Conservation (phyloP, 2,329 filamentous ascomycete genomes). For the Xylaria sp. region DNA sequence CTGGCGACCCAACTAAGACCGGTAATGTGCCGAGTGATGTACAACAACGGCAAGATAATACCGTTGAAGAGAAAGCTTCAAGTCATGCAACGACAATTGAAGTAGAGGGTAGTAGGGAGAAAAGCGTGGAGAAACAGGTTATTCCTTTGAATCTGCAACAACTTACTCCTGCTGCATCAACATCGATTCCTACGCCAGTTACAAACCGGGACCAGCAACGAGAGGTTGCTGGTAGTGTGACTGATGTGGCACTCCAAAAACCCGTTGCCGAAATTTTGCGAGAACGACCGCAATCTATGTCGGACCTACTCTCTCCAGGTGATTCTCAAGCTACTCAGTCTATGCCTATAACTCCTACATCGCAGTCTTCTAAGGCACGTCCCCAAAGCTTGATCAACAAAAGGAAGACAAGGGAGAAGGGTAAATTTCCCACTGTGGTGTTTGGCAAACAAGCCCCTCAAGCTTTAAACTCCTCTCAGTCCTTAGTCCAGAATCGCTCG, state of each 20-base stretch:
- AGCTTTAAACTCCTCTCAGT: conserved; percentile 57
- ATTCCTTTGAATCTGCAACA: conserved; percentile 3
- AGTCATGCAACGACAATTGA: not conserved
- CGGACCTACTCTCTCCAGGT: conserved; percentile 29
- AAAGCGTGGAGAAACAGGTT: conserved; percentile 5
- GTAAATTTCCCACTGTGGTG: conserved; percentile 77
- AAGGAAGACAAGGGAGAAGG: conserved; percentile 68
- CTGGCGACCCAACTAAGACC: not conserved
- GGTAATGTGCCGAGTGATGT: not conserved
- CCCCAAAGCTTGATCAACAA: conserved; percentile 55
- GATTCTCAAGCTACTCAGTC: conserved; percentile 38
- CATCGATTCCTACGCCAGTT: conserved; percentile 9
- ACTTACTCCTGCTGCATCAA: not conserved
- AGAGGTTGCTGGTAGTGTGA: conserved; percentile 31
- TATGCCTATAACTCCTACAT: conserved; percentile 46
- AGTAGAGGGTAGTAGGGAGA: not conserved
- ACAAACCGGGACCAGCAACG: conserved; percentile 9
- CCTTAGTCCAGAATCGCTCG: conserved; percentile 53
- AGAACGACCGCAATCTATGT: conserved; percentile 36
- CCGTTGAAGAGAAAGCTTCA: not conserved
- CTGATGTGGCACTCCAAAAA: conserved; percentile 47
- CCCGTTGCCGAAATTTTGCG: conserved; percentile 49
- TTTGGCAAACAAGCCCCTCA: conserved; percentile 75
- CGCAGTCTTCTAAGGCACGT: conserved; percentile 44
- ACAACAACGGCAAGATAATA: not conserved